phyloP scores from a whole-genome alignment of 2,329 filamentous ascomycete species.

The Amesomyces nigricolor region DNA sequence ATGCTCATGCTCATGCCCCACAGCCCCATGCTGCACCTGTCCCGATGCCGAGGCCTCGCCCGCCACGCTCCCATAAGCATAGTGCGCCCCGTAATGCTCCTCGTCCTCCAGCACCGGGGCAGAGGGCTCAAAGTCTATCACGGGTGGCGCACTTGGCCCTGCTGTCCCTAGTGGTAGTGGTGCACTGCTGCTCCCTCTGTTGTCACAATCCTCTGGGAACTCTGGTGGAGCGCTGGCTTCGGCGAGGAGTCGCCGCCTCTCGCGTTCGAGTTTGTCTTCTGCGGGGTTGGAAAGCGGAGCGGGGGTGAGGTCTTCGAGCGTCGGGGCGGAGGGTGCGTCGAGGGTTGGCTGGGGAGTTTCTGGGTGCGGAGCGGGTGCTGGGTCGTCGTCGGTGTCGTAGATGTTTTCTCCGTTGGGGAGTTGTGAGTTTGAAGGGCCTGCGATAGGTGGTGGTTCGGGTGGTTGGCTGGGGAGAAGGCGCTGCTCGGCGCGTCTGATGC shows the following conservation, averaged over 20 bases:
- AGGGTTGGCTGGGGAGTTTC: slow-evolving; percentile 21
- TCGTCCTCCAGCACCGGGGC: slow-evolving; percentile 52
- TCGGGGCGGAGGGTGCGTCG: slow-evolving; percentile 40
- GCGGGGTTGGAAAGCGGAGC: slow-evolving; percentile 30
- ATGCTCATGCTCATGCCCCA: neutral
- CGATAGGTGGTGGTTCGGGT: slow-evolving; percentile 38
- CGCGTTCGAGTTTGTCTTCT: slow-evolving; percentile 78
- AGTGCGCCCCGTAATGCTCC: slow-evolving; percentile 29
- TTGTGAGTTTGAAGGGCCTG: slow-evolving; percentile 37
- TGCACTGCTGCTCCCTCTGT: slow-evolving; percentile 20
- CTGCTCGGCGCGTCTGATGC: slow-evolving; percentile 69
- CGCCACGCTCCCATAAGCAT: slow-evolving; percentile 19
- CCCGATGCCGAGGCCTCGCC: slow-evolving; percentile 6
- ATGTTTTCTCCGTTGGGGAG: slow-evolving; percentile 44
- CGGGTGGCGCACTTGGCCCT: slow-evolving; percentile 26
- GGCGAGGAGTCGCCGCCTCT: slow-evolving; percentile 57
- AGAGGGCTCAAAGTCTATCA: slow-evolving; percentile 41
- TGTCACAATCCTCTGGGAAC: slow-evolving; percentile 49
- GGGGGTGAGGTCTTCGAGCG: slow-evolving; percentile 39
- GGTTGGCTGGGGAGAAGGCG: slow-evolving; percentile 77
- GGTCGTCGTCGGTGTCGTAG: slow-evolving; percentile 43
- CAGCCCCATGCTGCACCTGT: neutral
- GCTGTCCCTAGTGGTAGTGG: slow-evolving; percentile 26
- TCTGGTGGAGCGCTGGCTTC: slow-evolving; percentile 60
- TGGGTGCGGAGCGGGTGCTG: slow-evolving; percentile 21